phyloP scores from a whole-genome alignment of 176 grass and related monocot species.

The Urochloa ruziziensis region DNA sequence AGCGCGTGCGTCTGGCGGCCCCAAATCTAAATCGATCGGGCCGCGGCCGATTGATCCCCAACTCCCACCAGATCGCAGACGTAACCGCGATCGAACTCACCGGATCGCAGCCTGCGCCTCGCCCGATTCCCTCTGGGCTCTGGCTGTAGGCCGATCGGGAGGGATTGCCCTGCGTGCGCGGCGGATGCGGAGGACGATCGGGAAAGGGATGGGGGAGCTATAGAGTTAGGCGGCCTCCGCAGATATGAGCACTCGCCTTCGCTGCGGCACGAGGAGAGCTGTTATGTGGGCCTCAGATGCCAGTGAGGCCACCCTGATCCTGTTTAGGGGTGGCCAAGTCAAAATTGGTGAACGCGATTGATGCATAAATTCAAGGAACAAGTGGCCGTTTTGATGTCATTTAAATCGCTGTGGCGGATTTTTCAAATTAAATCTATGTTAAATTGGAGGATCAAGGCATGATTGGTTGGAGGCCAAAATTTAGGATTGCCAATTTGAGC shows the following conservation, averaged over 20 bases:
- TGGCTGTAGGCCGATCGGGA: neutral
- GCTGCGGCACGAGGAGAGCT: neutral
- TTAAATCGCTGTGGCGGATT: no score
- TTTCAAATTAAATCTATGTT: no score
- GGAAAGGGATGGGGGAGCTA: neutral
- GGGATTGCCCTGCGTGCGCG: neutral
- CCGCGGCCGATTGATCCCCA: neutral
- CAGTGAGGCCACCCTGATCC: no score
- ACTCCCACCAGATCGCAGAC: neutral
- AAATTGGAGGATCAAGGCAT: no score
- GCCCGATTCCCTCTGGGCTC: neutral
- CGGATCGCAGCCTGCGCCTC: neutral
- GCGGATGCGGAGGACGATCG: neutral
- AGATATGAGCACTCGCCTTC: neutral
- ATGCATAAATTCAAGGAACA: no score
- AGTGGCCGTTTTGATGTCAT: no score
- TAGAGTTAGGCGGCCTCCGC: neutral
- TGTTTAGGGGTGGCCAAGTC: no score
- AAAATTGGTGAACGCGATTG: no score
- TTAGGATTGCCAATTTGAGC: no score
- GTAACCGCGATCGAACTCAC: neutral
- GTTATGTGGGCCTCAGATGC: no score
- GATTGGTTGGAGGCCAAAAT: no score
- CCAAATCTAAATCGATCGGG: neutral
- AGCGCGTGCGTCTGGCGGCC: neutral